phyloP scores from a whole-genome alignment of 2,329 filamentous ascomycete species.

The Orbilia ellipsospora region DNA sequence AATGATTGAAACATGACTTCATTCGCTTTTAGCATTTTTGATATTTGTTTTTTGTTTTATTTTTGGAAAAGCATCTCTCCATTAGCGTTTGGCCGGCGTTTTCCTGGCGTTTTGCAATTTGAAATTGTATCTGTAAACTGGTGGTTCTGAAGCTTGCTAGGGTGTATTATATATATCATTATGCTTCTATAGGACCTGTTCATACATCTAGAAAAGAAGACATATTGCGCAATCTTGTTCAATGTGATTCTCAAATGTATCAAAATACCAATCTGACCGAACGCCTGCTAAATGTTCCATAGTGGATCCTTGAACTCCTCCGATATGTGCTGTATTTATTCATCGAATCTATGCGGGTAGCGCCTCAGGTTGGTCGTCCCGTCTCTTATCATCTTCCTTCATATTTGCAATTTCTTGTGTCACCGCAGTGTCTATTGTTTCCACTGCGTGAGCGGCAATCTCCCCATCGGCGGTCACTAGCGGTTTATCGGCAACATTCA shows the following conservation, averaged over 20 bases:
- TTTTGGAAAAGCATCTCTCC: neutral
- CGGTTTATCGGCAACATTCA: constrained; percentile 34
- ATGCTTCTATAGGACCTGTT: neutral
- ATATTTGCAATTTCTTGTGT: constrained; percentile 31
- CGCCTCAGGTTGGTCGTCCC: constrained; percentile 57
- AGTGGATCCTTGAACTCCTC: constrained; percentile 30
- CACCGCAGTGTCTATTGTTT: constrained; percentile 59
- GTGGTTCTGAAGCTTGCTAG: too few species aligned
- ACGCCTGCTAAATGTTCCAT: constrained; percentile 31
- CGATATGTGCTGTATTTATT: constrained; percentile 11
- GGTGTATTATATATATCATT: constrained; percentile 10
- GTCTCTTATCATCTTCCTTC: constrained; percentile 37
- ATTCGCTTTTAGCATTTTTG: neutral
- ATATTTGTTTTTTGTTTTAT: constrained; percentile 16
- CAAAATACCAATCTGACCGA: constrained; percentile 25
- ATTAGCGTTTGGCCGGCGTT: constrained; percentile 1
- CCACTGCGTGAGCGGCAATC: constrained; percentile 59
- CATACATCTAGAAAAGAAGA: neutral
- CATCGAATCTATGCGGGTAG: constrained; percentile 46
- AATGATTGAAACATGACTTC: constrained; percentile 22
- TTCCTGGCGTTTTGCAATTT: too few species aligned
- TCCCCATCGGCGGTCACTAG: constrained; percentile 5
- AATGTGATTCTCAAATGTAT: too few species aligned
- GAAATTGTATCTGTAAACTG: too few species aligned
- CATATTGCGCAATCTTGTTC: neutral